Base-by-base conservation (phyloP, 495 filamentous ascomycete species). In the Hypoxylon lienhwacheense region DNA sequence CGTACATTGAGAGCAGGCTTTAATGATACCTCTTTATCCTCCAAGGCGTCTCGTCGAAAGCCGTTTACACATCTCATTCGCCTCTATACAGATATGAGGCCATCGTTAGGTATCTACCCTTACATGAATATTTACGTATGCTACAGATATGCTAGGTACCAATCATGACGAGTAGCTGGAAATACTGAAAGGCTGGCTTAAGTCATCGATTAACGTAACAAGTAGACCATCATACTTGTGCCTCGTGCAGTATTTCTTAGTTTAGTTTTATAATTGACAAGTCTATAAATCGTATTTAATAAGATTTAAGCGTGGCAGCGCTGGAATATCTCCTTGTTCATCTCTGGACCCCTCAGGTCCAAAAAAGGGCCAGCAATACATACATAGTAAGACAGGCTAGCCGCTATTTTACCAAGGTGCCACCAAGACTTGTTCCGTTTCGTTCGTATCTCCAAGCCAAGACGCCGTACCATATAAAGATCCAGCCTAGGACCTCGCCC, bases 401-500 rank as follows among this genome's bases (percentile, higher is more conserved):
- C 46, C 32, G 34, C 41, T 16, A 34, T 25, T 40, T 40, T 50
- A 24, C 25, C 40, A 8, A 28, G 16, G 50, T 24, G 17, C 45
- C 34, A 19, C 22, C 36, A 35, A 44, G 34, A 49, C 32, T 20
- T 44, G 37, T 33, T 39, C 50, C 51, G 10, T 46, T 54, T 61
- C 57, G 46, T 55, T 61, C 57, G 46, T 61, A 55, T 61, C 57
- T 61, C 57, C 45, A 61, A 55, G 46, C 51, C 57, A 37, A 61
- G 57, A 61, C 57, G 57, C 57, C 57, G 51, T 61, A 39, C 50
- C 57, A 25, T 29, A 24, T 31, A 53, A 59, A 55, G 51, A 55
- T 55, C 51, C 57, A 51, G 51, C 50, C 57, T 46, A 34, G 41
- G 25, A 42, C 45, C n/a, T 50, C 33, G 31, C 50, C 56, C 45